Base-by-base conservation (phyloP, 1,139 yeast species). In the Pneumocystis jirovecii region DNA sequence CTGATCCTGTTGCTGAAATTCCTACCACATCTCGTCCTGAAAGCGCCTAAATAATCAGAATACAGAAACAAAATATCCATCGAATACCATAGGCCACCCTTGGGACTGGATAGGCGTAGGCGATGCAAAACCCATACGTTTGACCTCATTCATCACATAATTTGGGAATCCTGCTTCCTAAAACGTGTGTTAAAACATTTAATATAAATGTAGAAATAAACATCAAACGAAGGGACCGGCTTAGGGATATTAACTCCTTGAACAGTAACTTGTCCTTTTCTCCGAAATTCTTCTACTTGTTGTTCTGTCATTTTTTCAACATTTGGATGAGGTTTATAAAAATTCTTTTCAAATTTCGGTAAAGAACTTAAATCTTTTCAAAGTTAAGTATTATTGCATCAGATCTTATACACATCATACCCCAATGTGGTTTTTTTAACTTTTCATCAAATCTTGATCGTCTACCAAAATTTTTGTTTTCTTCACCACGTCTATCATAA, bases 21-120 rank as follows among this genome's bases (percentile, higher is more conserved):
- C 98, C 98, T 78, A 93, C 87, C 91, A 93, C 89, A 77, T 93
- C 97, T 80, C 97, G 87, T 81, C 98, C 98, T 73, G 93, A 85
- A 69, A 91, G 82, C 75, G 98, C 57, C 57, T 50, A 50, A 25
- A 25, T 10, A 25, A 25, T 50, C 17, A 50, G 34, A 50, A 40
- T 17, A 40, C 6, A 40, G 21, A 50, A 3, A 50, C 4, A 50
- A 25, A 10, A 25, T 15, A 6, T 10, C 12, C 10, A 12, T 7
- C 12, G 10, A 25, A 10, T 50, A 50, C 98, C 98, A 93, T 93
- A 69, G 98, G 98, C 98, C 98, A 93, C 80, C 98, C 98, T 81
- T 95, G 98, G 77, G 96, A 89, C 80, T 93, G 98, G 75, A 93
- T 93, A 70, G 89, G 89, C 67, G 98, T 93, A 72, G 98, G 98